Evolutionary conservation across 768 basidiomycete species (phyloP), one percentile per base, ranked within the genome.

Genomic region (Suillus luteus): DNA sequence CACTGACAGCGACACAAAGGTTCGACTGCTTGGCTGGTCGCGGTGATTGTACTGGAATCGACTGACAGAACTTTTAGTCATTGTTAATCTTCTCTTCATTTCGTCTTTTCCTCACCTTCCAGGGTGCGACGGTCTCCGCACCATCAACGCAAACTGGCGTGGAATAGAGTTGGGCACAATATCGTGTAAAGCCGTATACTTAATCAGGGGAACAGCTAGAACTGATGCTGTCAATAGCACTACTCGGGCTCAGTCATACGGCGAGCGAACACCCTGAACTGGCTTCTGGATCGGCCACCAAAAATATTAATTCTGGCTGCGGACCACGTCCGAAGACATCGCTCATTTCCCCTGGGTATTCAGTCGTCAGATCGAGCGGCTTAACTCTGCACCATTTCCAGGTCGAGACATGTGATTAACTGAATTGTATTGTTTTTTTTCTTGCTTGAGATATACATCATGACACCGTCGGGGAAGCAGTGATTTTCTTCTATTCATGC

Each of bases 31-130:
- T 49, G 48, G 7, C 48, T 49, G 14, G 11, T 11, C 17, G 38
- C 9, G 38, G 57, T 11, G 38, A 38, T 57, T 57, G 1, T 17
- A 5, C 22, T 55, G 37, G 37, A 41, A 40, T 27, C 0, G 10
- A 41, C 24, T 11, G 24, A 27, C 40, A 11, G 24, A 41, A 41
- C 6, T 24, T 41, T 31, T 43, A 31, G 24, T 27, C n/a, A 58
- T 58, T 1, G 5, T 17, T 15, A 19, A 17, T 27, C 22, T 58
- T 24, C 24, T 11, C 27, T 41, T 41, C 17, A 38, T 58, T 27
- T 41, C 35, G 57, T 35, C 33, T 54, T 33, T n/a, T 54, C 31
- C 52, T 54, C 33, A 17, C 33, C 52, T 35, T 35, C 52, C 52
- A 54, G 31, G 35, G 22, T 22, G 12, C 5, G 17, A 4, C 51